phyloP scores from a whole-genome alignment of 225 moss, liverwort and hornwort species.

The Anthoceros angustus region DNA sequence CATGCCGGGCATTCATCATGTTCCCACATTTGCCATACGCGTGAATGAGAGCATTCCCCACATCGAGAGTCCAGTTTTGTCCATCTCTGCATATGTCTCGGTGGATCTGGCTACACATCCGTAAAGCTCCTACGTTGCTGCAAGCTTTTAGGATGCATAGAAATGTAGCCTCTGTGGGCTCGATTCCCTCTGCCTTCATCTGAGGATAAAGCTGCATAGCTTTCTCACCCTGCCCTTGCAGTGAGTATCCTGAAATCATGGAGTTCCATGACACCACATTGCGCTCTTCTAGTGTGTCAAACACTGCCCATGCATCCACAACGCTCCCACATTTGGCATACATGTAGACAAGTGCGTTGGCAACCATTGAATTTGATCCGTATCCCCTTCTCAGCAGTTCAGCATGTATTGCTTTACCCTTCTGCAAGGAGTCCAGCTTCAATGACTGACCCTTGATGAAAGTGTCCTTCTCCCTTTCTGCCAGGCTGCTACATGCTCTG shows the following conservation, averaged over 20 bases:
- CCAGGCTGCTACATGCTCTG: background rate
- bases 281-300: background rate
- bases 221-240: constrained; percentile 1
- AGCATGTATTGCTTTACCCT: constrained; percentile 2
- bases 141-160: background rate
- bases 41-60: background rate
- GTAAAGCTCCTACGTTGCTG: background rate
- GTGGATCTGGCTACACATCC: background rate
- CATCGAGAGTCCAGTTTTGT: background rate
- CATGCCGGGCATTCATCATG: constrained; percentile 6
- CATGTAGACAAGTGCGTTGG: background rate
- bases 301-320: background rate
- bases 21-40: constrained; percentile 8
- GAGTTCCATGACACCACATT: constrained; percentile 2
- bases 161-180: background rate
- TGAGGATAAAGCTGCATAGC: constrained; percentile 3
- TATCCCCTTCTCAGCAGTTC: background rate
- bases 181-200: background rate
- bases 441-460: background rate
- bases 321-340: constrained; percentile 1
- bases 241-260: background rate
- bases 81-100: background rate
- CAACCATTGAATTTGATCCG: background rate
- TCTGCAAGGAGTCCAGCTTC: background rate
- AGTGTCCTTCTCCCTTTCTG: background rate